Evolutionary conservation across 2,329 filamentous ascomycete species (phyloP).

Genomic region (Verticillium zaregamsianum): DNA sequence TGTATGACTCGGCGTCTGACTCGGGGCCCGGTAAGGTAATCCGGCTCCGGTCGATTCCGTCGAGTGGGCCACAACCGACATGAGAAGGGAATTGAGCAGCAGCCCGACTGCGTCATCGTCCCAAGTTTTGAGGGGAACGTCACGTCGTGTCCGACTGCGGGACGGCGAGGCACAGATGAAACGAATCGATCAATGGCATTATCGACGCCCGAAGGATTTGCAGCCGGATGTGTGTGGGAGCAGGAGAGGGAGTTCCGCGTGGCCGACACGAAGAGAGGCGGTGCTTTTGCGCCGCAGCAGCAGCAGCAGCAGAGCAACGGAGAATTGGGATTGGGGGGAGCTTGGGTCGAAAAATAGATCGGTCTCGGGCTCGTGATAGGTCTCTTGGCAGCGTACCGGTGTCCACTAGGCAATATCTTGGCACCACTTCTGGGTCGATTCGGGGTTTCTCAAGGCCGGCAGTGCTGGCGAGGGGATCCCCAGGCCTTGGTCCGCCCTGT

Average conservation of each 20-base stretch:
- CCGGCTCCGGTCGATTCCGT: background rate
- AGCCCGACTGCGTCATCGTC: background rate
- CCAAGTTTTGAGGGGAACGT: background rate
- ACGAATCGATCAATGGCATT: background rate
- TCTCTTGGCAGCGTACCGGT: background rate
- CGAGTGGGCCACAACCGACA: background rate
- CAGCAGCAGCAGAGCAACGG: background rate
- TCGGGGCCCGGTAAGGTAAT: background rate
- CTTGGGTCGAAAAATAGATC: background rate
- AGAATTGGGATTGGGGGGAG: background rate
- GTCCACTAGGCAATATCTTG: background rate
- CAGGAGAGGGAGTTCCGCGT: background rate
- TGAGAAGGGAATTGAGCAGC: background rate
- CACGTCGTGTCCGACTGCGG: background rate
- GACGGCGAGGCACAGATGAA: background rate
- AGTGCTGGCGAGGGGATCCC: background rate
- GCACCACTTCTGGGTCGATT: background rate
- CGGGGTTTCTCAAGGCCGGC: background rate
- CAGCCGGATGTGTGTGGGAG: background rate
- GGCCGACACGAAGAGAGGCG: background rate
- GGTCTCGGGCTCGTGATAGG: background rate
- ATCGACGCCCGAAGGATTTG: background rate
- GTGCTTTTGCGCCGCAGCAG: background rate
- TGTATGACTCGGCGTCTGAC: background rate
- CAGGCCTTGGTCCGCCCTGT: background rate